Evolutionary conservation across 441 rosid species (phyloP).

Genomic region (Flueggea neowawraea): DNA sequence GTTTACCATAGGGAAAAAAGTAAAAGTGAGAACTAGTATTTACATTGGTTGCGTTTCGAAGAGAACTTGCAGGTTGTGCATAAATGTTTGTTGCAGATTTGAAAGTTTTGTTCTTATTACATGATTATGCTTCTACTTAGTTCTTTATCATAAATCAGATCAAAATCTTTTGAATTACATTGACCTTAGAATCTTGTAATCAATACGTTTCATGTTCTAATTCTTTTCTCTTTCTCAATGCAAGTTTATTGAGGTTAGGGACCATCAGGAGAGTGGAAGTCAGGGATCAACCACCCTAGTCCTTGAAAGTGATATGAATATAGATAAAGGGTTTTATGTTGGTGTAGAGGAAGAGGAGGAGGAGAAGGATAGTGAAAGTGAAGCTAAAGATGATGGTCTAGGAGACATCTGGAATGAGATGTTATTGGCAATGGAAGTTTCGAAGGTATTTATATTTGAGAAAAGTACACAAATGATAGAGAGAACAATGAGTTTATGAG

Average conservation of each 20-base stretch:
- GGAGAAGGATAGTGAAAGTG: constrained; percentile 25
- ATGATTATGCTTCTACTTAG: no score
- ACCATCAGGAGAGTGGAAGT: constrained; percentile 10
- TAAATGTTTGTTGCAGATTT: no score
- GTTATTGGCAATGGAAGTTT: constrained; percentile 59
- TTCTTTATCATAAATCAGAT: no score
- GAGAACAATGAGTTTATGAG: neutral
- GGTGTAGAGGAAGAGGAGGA: constrained; percentile 60
- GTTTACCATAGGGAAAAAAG: no score
- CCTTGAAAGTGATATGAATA: constrained; percentile 27
- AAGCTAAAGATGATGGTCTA: constrained; percentile 61
- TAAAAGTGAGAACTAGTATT: no score
- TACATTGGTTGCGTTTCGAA: no score
- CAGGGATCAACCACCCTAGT: constrained; percentile 9
- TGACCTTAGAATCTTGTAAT: no score
- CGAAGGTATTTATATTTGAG: constrained; percentile 50
- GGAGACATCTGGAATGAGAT: constrained; percentile 88
- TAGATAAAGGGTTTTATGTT: constrained; percentile 60
- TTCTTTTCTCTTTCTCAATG: neutral
- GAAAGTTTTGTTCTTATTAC: no score
- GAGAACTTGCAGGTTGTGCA: no score
- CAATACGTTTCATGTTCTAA: no score
- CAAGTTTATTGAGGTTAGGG: constrained; percentile 6
- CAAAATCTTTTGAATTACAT: no score
- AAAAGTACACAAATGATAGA: neutral